A percentile compares a stretch with the other conserved stretches of the same genome.
These are phyloP conservation scores for Cyamopsis tetragonoloba DNA, from an alignment of 306 rosid genomes.

Conservation along the genomic window DNA sequence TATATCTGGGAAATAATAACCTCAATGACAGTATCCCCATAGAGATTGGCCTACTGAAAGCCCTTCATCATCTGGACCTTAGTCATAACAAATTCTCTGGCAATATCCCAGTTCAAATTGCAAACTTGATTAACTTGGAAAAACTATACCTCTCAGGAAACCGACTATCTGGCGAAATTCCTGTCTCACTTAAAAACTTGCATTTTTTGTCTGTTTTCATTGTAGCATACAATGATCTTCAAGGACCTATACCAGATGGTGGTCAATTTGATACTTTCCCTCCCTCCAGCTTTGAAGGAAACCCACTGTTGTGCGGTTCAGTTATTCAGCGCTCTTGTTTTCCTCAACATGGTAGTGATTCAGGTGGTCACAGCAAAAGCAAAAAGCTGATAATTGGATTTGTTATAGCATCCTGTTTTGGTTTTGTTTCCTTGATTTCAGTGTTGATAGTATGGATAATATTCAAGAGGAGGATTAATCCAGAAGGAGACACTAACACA, in stretches of 20 bases:
- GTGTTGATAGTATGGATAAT: conserved; percentile 59
- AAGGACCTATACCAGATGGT: conserved; percentile 67
- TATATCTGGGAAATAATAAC: conserved; percentile 59
- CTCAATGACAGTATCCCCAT: conserved; percentile 56
- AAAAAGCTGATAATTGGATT: conserved; percentile 25
- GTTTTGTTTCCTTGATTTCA: conserved; percentile 24
- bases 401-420: conserved; percentile 20
- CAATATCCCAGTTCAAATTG: conserved; percentile 53
- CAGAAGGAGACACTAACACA: conserved; percentile 61
- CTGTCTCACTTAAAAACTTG: conserved; percentile 53
- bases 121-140: conserved; percentile 65
- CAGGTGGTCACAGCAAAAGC: conserved; percentile 29
- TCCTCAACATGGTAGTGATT: conserved; percentile 12
- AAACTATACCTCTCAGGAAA: conserved; percentile 58
- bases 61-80: conserved; percentile 57
- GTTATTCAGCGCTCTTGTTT: conserved; percentile 48
- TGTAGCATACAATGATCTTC: conserved; percentile 69
- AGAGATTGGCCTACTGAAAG: conserved; percentile 57
- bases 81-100: conserved; percentile 63
- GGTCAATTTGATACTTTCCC: conserved; percentile 74
- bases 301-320: conserved; percentile 56
- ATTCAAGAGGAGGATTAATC: conserved; percentile 73
- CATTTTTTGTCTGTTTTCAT: conserved; percentile 69
- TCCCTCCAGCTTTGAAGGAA: conserved; percentile 60
- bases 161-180: conserved; percentile 66